These are phyloP conservation scores for Daedaleopsis sinensis DNA, from an alignment of 768 basidiomycete genomes.

Conservation along the genomic window DNA sequence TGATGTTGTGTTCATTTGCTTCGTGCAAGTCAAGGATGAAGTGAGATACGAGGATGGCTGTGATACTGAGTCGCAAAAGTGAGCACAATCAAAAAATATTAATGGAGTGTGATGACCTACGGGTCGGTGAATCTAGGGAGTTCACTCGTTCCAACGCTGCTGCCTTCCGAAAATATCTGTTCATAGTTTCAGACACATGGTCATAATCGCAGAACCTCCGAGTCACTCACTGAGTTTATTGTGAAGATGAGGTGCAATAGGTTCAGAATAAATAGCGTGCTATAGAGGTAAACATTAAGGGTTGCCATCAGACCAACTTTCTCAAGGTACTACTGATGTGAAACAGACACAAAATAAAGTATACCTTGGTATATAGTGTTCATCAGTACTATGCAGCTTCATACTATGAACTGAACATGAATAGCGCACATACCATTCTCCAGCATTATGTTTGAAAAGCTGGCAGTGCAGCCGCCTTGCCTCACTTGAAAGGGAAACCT, in stretches of 20 bases:
- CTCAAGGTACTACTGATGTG: neutral
- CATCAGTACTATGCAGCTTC: neutral
- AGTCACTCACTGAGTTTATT: neutral
- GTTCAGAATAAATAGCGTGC: neutral
- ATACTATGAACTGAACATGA: neutral
- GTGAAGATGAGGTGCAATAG: neutral
- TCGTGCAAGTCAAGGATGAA: neutral
- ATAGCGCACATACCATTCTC: neutral
- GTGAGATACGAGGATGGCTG: slow-evolving; percentile 1
- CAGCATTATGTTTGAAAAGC: neutral
- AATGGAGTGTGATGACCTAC: too few relatives aligned
- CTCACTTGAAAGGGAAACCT: neutral
- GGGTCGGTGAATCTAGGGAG: too few relatives aligned
- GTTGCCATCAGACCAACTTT: neutral
- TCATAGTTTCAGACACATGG: too few relatives aligned
- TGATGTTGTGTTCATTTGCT: slow-evolving; percentile 7
- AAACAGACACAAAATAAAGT: too few relatives aligned
- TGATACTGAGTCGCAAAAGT: neutral
- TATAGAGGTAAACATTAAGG: neutral
- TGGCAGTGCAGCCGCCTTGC: neutral
- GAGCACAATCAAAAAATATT: too few relatives aligned
- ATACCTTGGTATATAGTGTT: too few relatives aligned
- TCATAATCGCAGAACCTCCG: too few relatives aligned
- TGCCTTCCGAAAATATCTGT: too few relatives aligned
- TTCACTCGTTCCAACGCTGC: too few relatives aligned